Conservation (phyloP, 805 yeast species). For the Candida pseudoglaebosa region DNA sequence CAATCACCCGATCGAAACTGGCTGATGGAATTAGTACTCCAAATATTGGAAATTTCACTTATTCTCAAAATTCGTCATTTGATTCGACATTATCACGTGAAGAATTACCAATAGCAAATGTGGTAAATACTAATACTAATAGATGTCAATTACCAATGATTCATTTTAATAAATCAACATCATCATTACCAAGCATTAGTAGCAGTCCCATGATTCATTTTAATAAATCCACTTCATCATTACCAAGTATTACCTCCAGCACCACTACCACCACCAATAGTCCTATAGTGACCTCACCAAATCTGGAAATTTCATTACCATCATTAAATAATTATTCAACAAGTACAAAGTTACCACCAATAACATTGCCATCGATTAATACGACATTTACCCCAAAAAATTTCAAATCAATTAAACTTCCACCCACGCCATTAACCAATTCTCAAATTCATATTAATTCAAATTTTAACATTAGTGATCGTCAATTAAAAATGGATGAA, state of each 20-base stretch:
- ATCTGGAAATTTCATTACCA: background rate
- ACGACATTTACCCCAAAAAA: background rate
- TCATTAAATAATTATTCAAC: background rate
- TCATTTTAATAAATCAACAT: background rate
- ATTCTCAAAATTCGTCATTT: background rate
- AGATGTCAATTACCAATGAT: background rate
- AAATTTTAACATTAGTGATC: background rate
- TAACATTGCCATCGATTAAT: background rate
- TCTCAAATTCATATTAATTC: background rate
- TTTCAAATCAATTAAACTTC: slow-evolving; percentile 5
- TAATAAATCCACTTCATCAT: background rate
- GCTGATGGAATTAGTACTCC: background rate
- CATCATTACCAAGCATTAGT: background rate
- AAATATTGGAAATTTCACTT: background rate
- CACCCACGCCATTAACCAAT: slow-evolving; percentile 6
- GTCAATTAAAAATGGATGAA: background rate
- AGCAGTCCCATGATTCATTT: slow-evolving; percentile 1
- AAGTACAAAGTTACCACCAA: background rate
- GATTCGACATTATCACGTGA: no score
- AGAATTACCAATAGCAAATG: background rate
- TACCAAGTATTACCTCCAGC: background rate
- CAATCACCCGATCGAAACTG: background rate
- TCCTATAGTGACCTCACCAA: background rate
- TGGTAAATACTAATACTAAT: background rate
- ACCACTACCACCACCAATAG: no score